These are phyloP conservation scores for Avena sativa DNA, from an alignment of 176 grass and related monocot species.

Conservation along the genomic window DNA sequence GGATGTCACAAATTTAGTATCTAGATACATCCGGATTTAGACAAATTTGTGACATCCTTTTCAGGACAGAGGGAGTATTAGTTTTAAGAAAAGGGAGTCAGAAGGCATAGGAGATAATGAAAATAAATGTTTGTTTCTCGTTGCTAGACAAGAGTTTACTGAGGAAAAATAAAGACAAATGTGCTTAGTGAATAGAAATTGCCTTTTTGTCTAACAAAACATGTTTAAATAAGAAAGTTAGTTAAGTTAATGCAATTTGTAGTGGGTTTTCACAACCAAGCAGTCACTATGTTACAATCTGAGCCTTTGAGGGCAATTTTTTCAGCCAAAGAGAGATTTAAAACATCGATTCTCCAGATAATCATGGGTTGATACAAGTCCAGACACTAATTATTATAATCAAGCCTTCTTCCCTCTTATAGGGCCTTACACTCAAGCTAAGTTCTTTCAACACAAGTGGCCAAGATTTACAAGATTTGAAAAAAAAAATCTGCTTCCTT, in stretches of 20 bases:
- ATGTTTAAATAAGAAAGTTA: slow-evolving; percentile 10
- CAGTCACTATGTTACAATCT: background rate
- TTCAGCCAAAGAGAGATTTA: background rate
- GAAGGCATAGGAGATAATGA: slow-evolving; percentile 5
- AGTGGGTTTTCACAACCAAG: background rate
- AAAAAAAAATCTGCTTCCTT: background rate
- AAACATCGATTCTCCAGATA: background rate
- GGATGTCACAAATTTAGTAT: no score
- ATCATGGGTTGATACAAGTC: background rate
- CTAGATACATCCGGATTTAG: no score
- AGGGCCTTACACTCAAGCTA: background rate
- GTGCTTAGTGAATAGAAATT: slow-evolving; percentile 13
- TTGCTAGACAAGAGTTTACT: slow-evolving; percentile 17
- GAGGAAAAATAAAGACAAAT: background rate
- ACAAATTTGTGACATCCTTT: no score
- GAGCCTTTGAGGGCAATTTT: background rate
- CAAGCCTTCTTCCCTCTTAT: background rate
- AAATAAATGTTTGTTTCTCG: background rate
- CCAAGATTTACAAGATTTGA: background rate
- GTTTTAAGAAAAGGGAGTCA: background rate
- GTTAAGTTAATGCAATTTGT: background rate
- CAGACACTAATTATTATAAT: background rate
- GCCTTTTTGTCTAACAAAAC: background rate
- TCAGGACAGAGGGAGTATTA: no score
- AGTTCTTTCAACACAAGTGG: background rate